Evolutionary conservation across 1,139 yeast genomes (phyloP).

Genomic region (Hyphopichia burtonii): DNA sequence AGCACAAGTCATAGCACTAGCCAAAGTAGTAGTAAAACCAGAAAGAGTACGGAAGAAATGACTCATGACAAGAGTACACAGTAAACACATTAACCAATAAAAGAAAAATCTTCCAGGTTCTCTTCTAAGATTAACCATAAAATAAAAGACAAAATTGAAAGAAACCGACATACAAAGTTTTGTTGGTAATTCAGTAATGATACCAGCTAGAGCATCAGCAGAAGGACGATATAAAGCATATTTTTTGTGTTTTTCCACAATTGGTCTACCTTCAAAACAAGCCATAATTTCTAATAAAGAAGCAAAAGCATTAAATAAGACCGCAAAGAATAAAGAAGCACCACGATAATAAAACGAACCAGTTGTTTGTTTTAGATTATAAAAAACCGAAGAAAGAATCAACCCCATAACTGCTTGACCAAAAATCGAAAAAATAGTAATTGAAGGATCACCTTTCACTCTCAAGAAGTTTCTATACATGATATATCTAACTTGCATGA

Average conservation of each 20-base stretch:
- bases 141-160: constrained; percentile 65
- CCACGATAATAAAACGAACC: constrained; percentile 64
- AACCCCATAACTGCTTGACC: constrained; percentile 76
- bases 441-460: constrained; percentile 63
- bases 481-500: constrained; percentile 63
- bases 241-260: constrained; percentile 76
- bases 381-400: constrained; percentile 72
- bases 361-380: constrained; percentile 46
- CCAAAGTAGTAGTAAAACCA: constrained; percentile 61
- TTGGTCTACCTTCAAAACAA: constrained; percentile 68
- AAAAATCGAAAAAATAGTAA: constrained; percentile 55
- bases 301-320: constrained; percentile 73
- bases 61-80: constrained; percentile 64
- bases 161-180: constrained; percentile 53
- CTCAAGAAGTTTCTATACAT: constrained; percentile 63
- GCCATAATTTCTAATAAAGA: constrained; percentile 73
- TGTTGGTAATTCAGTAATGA: constrained; percentile 65
- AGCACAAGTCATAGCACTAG: constrained; percentile 75
- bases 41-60: constrained; percentile 58
- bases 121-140: constrained; percentile 66
- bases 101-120: constrained; percentile 69
- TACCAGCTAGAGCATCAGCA: constrained; percentile 72
- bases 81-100: constrained; percentile 53
- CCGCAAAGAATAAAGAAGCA: constrained; percentile 74
- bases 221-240: constrained; percentile 77